Base-by-base conservation (phyloP, 1,139 yeast species). In the Pichia sp. region DNA sequence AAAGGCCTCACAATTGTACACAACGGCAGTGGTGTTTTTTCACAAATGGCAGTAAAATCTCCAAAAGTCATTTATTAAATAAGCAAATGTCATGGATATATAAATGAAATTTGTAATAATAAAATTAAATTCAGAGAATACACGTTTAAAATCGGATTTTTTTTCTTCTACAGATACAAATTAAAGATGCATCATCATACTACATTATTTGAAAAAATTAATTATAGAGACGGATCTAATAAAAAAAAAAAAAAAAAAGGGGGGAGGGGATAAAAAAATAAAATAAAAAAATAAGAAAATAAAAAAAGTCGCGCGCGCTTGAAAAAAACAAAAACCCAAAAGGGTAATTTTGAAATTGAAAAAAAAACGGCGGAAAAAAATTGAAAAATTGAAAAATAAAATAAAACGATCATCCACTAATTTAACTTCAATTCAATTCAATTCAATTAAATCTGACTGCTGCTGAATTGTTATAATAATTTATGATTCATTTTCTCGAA, bases 1-100 rank as follows among this genome's bases (percentile, higher is more conserved):
- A 53, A 22, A 3, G 65, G 61, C 39, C 75, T 78, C 6, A 86
- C 70, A 37, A 84, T 78, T 6, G 84, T 73, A 62, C 97, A 89
- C 45, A 89, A 65, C 9, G 97, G 96, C 42, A 87, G 68, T 6
- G 94, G 78, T 2, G 90, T 77, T 47, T 73, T 74, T 35, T 70
- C 60, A 65, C 97, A 89, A 42, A 89, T 71, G 16, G 63, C 59
- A 37, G 75, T 76, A 63, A 89, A 86, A 55, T 80, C 77, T 22
- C 96, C 95, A 61, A 87, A 83, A 3, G 64, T 58, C 78, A 74
- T 73, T 26, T 26, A 26, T 26, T 26, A 26, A 26, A 26, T 16
- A 16, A 16, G 16, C 16, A 16, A 16, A 16, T 16, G 16, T 16
- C 16, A 1, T 16, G 16, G 16, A 16, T 16, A 16, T 16, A 16